phyloP scores from a whole-genome alignment of 768 basidiomycete species.

The Naganishia vaughanmartiniae region DNA sequence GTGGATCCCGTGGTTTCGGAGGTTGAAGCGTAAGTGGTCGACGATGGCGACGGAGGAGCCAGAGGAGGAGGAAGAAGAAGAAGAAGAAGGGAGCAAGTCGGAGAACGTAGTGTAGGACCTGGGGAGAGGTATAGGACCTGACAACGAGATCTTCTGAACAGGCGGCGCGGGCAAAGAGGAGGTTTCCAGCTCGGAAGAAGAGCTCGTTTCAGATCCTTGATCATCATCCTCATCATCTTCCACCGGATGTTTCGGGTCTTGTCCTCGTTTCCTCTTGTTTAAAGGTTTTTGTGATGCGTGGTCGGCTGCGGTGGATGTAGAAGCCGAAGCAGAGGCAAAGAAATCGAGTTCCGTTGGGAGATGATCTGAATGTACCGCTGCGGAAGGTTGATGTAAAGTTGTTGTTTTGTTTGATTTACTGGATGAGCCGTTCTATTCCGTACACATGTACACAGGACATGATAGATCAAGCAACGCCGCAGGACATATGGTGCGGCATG shows the following conservation, averaged over 20 bases:
- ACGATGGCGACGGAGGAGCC: no score
- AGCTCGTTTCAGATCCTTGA: background rate
- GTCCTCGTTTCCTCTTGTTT: slow-evolving; percentile 36
- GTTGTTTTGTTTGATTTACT: background rate
- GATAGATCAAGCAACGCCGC: no score
- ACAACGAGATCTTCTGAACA: slow-evolving; percentile 46
- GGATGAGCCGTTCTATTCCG: background rate
- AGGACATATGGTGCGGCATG: background rate
- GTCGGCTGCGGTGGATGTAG: slow-evolving; percentile 6
- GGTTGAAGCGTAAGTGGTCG: slow-evolving; percentile 34
- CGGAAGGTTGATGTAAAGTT: background rate
- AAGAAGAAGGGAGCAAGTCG: slow-evolving; percentile 28
- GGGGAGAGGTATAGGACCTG: slow-evolving; percentile 45
- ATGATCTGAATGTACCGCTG: background rate
- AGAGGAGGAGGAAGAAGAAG: no score
- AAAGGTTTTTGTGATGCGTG: slow-evolving; percentile 23
- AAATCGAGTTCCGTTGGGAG: slow-evolving; percentile 82
- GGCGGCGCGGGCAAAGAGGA: slow-evolving; percentile 38
- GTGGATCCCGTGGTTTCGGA: slow-evolving; percentile 35
- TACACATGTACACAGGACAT: no score
- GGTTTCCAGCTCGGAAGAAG: slow-evolving; percentile 30
- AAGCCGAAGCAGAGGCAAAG: slow-evolving; percentile 65
- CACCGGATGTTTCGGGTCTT: slow-evolving; percentile 26
- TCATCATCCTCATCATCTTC: slow-evolving; percentile 28
- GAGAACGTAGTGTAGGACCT: slow-evolving; percentile 42